A percentile compares a stretch with the other conserved stretches of the same genome.
Conservation (phyloP, 352 stramenopile genomes). For the Porosira glacialis region DNA sequence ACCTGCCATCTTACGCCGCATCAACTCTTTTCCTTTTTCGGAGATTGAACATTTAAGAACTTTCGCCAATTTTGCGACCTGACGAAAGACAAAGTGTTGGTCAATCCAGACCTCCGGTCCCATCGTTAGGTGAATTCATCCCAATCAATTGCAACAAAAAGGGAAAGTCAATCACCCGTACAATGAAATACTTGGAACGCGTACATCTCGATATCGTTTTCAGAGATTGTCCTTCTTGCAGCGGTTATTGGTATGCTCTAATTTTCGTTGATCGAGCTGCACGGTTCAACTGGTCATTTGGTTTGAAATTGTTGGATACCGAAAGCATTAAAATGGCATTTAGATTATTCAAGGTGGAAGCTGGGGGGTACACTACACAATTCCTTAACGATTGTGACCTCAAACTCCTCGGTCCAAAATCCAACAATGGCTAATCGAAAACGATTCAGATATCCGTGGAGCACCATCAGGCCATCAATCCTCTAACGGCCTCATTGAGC, state of each 20-base stretch:
- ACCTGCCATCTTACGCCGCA: not conserved
- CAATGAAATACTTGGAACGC: constrained; percentile 4
- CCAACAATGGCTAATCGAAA: not conserved
- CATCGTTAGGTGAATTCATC: constrained; percentile 12
- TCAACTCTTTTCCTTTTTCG: not conserved
- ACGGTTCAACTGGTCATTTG: constrained; percentile 25
- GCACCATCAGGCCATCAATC: constrained; percentile 16
- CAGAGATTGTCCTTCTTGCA: constrained; percentile 6
- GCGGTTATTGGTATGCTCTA: constrained; percentile 11
- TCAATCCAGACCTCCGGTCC: not conserved
- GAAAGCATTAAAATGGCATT: constrained; percentile 12
- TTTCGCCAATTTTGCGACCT: constrained; percentile 2
- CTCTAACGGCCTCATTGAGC: constrained; percentile 21
- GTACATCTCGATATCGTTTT: constrained; percentile 33
- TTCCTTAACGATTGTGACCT: constrained; percentile 21
- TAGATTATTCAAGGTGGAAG: constrained; percentile 6
- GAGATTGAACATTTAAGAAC: not conserved
- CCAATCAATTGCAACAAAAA: constrained; percentile 8
- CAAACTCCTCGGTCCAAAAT: constrained; percentile 10
- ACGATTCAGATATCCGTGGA: constrained; percentile 4
- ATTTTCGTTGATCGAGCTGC: constrained; percentile 30
- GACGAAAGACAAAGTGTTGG: not conserved
- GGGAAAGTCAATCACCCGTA: not conserved
- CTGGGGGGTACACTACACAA: not conserved
- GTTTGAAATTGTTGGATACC: constrained; percentile 1